Evolutionary conservation across 768 basidiomycete species (phyloP).

Genomic region (Trametes maxima): DNA sequence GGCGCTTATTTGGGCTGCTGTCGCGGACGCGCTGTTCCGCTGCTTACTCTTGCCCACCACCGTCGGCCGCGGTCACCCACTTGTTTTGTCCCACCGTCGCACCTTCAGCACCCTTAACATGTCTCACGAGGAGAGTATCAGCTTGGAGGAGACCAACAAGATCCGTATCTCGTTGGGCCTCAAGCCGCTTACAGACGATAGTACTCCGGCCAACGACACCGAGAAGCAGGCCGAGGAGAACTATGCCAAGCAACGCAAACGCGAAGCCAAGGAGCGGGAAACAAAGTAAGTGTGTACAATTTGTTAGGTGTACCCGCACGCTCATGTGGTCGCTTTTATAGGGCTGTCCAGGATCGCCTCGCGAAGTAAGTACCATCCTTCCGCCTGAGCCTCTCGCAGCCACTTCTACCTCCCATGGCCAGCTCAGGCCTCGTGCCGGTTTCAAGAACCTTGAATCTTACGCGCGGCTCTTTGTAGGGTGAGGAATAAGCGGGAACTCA

Average conservation of each 20-base stretch:
- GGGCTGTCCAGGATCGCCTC: constrained; percentile 73
- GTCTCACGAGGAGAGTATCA: constrained; percentile 84
- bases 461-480: constrained; percentile 56
- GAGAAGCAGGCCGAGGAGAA: constrained; percentile 90
- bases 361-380: constrained; percentile 78
- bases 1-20: constrained; percentile 13
- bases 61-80: background rate
- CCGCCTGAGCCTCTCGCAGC: constrained; percentile 12
- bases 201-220: constrained; percentile 65
- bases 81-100: background rate
- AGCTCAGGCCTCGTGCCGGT: constrained; percentile 42
- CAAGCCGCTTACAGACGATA: constrained; percentile 88
- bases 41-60: constrained; percentile 11
- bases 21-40: background rate
- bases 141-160: constrained; percentile 94
- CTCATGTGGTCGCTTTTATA: constrained; percentile 32
- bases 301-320: constrained; percentile 20
- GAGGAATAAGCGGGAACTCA: constrained; percentile 91
- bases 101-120: constrained; percentile 15
- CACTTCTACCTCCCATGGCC: constrained; percentile 36
- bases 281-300: constrained; percentile 57
- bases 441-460: constrained; percentile 40
- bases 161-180: constrained; percentile 93
- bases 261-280: constrained; percentile 70
- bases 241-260: constrained; percentile 71